Evolutionary conservation across 2,329 filamentous ascomycete species (phyloP).

Genomic region (Emergomyces orientalis): DNA sequence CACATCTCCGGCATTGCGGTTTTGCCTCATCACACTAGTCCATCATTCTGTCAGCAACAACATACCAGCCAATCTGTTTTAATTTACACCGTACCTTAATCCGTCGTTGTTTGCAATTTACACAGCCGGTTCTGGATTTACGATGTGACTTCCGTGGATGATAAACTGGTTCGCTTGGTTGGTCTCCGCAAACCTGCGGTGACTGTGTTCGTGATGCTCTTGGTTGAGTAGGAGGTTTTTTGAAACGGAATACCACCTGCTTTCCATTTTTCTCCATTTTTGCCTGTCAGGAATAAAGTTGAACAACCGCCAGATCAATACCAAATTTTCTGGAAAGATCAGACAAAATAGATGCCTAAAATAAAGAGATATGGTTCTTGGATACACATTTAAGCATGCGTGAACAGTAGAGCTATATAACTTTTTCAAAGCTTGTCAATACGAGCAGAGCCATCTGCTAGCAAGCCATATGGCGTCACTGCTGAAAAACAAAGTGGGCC

Average conservation of each 20-base stretch:
- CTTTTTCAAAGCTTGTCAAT: not conserved
- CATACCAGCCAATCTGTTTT: not conserved
- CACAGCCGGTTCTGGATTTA: conserved; percentile 28
- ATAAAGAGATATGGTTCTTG: not conserved
- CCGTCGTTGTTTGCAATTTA: conserved; percentile 27
- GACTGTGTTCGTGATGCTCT: not conserved
- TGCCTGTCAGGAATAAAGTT: not conserved
- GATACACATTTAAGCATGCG: not conserved
- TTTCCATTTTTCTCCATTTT: conserved; percentile 9
- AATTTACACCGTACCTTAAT: conserved; percentile 24
- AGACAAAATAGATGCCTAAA: too few relatives aligned
- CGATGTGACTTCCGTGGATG: conserved; percentile 27
- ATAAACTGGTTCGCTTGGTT: conserved; percentile 17
- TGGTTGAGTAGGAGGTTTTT: conserved; percentile 7
- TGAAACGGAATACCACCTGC: conserved; percentile 17
- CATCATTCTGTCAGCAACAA: not conserved
- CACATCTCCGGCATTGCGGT: conserved; percentile 25
- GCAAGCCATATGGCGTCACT: not conserved
- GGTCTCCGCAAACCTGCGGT: not conserved
- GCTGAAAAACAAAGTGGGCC: not conserved
- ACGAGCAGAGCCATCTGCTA: not conserved
- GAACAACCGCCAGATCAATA: not conserved
- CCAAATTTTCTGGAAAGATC: not conserved
- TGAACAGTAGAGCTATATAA: not conserved
- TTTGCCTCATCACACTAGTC: conserved; percentile 30